phyloP scores from a whole-genome alignment of 139 green algal species.

The Micromonas commoda region DNA sequence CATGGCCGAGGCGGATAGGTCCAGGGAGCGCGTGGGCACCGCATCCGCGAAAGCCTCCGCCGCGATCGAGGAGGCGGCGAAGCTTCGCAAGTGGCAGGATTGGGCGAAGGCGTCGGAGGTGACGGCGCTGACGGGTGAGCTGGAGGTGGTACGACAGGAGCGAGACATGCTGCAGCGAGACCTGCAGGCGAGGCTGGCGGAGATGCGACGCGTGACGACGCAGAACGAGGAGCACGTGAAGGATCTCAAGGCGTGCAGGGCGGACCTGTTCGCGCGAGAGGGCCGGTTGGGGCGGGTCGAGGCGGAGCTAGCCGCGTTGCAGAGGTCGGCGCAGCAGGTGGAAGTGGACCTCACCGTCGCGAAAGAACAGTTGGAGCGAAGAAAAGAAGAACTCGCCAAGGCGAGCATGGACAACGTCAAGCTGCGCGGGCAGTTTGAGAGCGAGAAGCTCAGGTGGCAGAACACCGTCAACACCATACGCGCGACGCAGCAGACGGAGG shows the following conservation, averaged over 20 bases:
- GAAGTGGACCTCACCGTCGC: not conserved
- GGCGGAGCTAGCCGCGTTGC: not conserved
- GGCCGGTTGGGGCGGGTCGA: not conserved
- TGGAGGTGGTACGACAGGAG: not conserved
- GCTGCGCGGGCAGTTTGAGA: not conserved
- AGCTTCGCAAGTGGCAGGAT: not conserved
- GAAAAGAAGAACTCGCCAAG: not conserved
- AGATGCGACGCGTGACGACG: not conserved
- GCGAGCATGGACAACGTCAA: not conserved
- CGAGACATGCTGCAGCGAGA: not conserved
- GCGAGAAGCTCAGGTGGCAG: not conserved
- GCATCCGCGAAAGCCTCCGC: not conserved
- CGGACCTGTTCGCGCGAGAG: not conserved
- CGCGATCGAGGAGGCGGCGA: not conserved
- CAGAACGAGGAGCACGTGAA: not conserved
- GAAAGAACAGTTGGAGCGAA: not conserved
- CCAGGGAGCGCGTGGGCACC: too few relatives aligned
- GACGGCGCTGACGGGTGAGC: not conserved
- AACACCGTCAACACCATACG: not conserved
- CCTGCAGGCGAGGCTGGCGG: not conserved
- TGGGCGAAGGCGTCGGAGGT: not conserved
- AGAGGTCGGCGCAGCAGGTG: not conserved
- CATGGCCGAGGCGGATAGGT: not conserved
- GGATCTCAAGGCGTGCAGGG: not conserved
- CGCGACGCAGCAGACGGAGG: not conserved